phyloP scores from a whole-genome alignment of 2,329 filamentous ascomycete genomes.

The Salinomyces thailandicus region DNA sequence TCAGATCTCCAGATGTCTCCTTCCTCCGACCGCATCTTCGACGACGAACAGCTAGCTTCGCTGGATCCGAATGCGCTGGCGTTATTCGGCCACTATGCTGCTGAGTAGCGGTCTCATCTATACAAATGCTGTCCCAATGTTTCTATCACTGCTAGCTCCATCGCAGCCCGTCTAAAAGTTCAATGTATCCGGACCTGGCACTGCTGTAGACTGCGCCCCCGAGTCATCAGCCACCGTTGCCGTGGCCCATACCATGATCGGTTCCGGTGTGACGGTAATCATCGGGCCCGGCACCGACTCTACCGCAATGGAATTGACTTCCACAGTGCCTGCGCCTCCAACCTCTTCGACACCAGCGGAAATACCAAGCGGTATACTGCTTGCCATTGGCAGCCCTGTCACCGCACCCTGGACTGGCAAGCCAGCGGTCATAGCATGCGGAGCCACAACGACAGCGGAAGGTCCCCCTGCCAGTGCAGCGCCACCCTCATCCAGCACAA shows the following conservation, averaged over 20 bases:
- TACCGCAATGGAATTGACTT: neutral
- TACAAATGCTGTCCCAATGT: no score
- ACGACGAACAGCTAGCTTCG: conserved; percentile 8
- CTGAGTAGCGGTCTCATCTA: no score
- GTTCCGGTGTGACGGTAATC: conserved; percentile 5
- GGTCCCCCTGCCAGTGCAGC: no score
- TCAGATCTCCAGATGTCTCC: conserved; percentile 3
- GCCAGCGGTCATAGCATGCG: neutral
- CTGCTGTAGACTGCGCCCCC: no score
- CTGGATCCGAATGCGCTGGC: conserved; percentile 12
- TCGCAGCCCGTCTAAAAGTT: no score
- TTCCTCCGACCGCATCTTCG: conserved; percentile 14
- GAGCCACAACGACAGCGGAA: neutral
- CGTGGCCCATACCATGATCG: conserved; percentile 4
- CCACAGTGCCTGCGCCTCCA: no score
- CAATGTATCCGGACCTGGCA: no score
- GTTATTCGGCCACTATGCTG: conserved; percentile 8
- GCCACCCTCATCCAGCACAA: no score
- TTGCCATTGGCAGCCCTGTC: neutral
- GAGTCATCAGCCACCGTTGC: conserved; percentile 4
- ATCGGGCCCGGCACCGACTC: conserved; percentile 1
- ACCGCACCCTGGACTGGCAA: neutral
- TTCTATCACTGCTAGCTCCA: no score
- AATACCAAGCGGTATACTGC: no score
- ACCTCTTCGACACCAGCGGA: no score